These are phyloP conservation scores for Hypocrella siamensis DNA, from an alignment of 2,329 filamentous ascomycete genomes.

Conservation along the genomic window DNA sequence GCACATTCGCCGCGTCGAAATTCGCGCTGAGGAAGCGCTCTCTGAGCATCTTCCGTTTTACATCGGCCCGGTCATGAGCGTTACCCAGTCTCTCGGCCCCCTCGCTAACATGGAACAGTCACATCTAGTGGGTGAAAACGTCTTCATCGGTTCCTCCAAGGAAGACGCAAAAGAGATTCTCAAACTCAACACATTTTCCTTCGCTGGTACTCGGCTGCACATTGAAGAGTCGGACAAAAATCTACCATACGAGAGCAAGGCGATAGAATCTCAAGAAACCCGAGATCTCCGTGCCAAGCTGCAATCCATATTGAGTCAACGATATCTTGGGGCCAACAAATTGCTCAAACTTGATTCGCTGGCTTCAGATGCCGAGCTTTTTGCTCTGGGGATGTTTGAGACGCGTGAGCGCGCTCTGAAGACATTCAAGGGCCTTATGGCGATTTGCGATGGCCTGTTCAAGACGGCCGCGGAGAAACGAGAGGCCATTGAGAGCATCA, in stretches of 20 bases:
- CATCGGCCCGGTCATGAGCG: conserved; percentile 1
- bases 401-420: conserved; percentile 59
- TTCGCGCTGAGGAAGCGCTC: background rate
- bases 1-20: conserved; percentile 2
- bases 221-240: conserved; percentile 34
- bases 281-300: conserved; percentile 54
- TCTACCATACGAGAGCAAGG: conserved; percentile 16
- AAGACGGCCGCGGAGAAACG: conserved; percentile 55
- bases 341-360: conserved; percentile 73
- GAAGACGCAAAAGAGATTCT: conserved; percentile 48
- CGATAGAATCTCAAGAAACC: conserved; percentile 33
- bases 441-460: conserved; percentile 66
- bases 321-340: conserved; percentile 59
- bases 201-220: conserved; percentile 48
- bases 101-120: conserved; percentile 51
- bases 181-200: conserved; percentile 52
- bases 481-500: conserved; percentile 68
- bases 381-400: conserved; percentile 61
- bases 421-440: conserved; percentile 85
- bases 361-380: conserved; percentile 54
- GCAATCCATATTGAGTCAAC: conserved; percentile 51
- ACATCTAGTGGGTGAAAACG: conserved; percentile 49
- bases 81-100: conserved; percentile 10
- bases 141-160: conserved; percentile 51
- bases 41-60: conserved; percentile 1